These are phyloP conservation scores for Coemansia sp. DNA, from an alignment of 192 early-diverging fungal species.

Conservation along the genomic window DNA sequence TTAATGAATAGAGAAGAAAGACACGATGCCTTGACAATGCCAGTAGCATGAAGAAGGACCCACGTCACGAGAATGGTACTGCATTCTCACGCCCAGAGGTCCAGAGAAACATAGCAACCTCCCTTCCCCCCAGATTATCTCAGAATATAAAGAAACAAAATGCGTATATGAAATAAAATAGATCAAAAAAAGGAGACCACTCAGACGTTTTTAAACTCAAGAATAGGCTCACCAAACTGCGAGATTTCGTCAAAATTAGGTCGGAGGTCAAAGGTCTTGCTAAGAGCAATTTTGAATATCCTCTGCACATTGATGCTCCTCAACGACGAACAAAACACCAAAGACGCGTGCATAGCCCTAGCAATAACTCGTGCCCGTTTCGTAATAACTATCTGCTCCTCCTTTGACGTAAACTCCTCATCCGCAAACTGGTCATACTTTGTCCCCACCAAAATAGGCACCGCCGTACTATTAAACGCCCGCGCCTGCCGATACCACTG, in stretches of 20 bases:
- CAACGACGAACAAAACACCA: slow-evolving; percentile 93
- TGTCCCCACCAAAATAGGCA: slow-evolving; percentile 93
- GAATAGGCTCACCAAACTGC: slow-evolving; percentile 87
- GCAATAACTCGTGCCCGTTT: slow-evolving; percentile 90
- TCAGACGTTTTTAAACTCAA: slow-evolving; percentile 70
- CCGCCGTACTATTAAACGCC: slow-evolving; percentile 94
- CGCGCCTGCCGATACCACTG: slow-evolving; percentile 97
- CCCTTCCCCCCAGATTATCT: too few relatives aligned
- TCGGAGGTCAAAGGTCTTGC: slow-evolving; percentile 91
- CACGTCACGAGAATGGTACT: background rate
- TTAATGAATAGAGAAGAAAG: slow-evolving; percentile 5
- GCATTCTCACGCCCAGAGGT: too few relatives aligned
- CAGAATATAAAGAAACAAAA: slow-evolving; percentile 1
- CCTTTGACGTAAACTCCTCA: slow-evolving; percentile 63
- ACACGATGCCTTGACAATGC: slow-evolving; percentile 1
- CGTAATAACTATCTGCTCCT: slow-evolving; percentile 93
- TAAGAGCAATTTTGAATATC: slow-evolving; percentile 95
- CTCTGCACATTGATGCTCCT: slow-evolving; percentile 96
- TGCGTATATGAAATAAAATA: background rate
- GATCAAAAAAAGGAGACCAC: background rate
- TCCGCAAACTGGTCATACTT: slow-evolving; percentile 94
- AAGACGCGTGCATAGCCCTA: slow-evolving; percentile 90
- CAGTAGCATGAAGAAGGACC: background rate
- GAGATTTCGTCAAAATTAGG: slow-evolving; percentile 93
- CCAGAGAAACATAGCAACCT: too few relatives aligned